phyloP scores from a whole-genome alignment of 2,329 filamentous ascomycete species.

The Aspergillus neotritici region DNA sequence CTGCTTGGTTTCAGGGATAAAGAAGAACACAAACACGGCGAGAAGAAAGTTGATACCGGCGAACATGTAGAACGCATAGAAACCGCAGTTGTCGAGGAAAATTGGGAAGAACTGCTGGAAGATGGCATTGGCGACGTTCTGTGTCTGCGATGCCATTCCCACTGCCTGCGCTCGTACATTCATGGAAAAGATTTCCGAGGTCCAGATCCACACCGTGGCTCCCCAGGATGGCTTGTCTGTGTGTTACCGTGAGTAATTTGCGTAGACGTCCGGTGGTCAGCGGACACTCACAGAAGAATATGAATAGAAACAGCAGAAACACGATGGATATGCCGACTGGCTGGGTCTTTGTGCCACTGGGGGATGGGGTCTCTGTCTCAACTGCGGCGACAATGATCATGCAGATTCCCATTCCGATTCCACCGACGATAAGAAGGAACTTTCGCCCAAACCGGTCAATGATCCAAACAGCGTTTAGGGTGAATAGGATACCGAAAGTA shows the following conservation, averaged over 20 bases:
- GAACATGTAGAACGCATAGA: slow-evolving; percentile 54
- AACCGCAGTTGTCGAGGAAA: slow-evolving; percentile 56
- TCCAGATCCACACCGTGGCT: slow-evolving; percentile 67
- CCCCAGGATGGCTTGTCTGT: slow-evolving; percentile 64
- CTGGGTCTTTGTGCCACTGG: slow-evolving; percentile 50
- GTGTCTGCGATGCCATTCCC: slow-evolving; percentile 58
- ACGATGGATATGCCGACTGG: slow-evolving; percentile 63
- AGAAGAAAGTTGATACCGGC: slow-evolving; percentile 48
- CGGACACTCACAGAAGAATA: slow-evolving; percentile 38
- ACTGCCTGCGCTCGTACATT: slow-evolving; percentile 67
- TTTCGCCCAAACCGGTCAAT: slow-evolving; percentile 66
- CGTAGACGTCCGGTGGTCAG: background rate
- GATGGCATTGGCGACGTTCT: slow-evolving; percentile 61
- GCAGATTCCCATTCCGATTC: slow-evolving; percentile 62
- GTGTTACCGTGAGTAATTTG: slow-evolving; percentile 21
- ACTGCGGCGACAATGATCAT: slow-evolving; percentile 62
- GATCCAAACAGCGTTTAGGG: slow-evolving; percentile 67
- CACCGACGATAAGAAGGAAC: slow-evolving; percentile 64
- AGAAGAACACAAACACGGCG: slow-evolving; percentile 47
- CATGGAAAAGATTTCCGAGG: slow-evolving; percentile 63
- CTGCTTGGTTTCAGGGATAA: slow-evolving; percentile 49
- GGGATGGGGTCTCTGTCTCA: slow-evolving; percentile 53
- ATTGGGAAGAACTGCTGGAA: slow-evolving; percentile 67
- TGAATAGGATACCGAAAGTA: slow-evolving; percentile 67
- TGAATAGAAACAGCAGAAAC: slow-evolving; percentile 61